phyloP scores from a whole-genome alignment of 1,284 basidiomycete species.

The Amylostereum areolatum region DNA sequence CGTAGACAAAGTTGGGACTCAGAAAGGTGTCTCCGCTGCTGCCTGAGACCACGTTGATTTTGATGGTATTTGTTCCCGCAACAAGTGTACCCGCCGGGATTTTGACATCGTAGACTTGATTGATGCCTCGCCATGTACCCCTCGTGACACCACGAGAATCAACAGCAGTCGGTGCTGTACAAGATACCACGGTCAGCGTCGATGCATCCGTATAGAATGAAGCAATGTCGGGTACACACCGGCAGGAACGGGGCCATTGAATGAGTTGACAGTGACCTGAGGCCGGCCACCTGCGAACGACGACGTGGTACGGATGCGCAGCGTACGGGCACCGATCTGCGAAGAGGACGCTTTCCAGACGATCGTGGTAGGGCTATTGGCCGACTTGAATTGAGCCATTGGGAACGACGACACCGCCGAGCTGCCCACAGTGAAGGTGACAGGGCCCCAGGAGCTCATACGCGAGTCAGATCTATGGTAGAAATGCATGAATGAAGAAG shows the following conservation, averaged over 20 bases:
- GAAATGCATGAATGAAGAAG: not conserved
- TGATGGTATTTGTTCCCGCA: constrained; percentile 34
- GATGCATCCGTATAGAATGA: constrained; percentile 4
- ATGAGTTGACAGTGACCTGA: constrained; percentile 35
- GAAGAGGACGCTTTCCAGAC: constrained; percentile 35
- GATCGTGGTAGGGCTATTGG: constrained; percentile 39
- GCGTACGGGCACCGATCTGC: constrained; percentile 38
- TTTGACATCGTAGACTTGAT: constrained; percentile 32
- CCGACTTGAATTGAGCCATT: constrained; percentile 41
- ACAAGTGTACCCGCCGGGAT: constrained; percentile 37
- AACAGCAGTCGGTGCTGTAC: constrained; percentile 30
- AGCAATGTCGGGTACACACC: constrained; percentile 17
- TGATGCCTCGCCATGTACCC: constrained; percentile 40
- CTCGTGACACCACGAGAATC: constrained; percentile 29
- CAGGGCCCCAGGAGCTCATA: constrained; percentile 39
- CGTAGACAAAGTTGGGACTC: constrained; percentile 39
- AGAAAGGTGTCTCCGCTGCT: constrained; percentile 36
- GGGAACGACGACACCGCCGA: constrained; percentile 34
- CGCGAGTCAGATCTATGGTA: constrained; percentile 34
- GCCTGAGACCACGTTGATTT: constrained; percentile 37
- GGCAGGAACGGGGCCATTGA: constrained; percentile 29
- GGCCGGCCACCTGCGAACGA: constrained; percentile 42
- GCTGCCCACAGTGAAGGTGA: constrained; percentile 36
- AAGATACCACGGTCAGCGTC: constrained; percentile 2
- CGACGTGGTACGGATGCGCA: constrained; percentile 38